Percentiles rank a stretch among this genome's conserved stretches.
These are phyloP conservation scores for Talaromyces sp. DNA, from an alignment of 2,329 filamentous ascomycete genomes.

Conservation along the genomic window DNA sequence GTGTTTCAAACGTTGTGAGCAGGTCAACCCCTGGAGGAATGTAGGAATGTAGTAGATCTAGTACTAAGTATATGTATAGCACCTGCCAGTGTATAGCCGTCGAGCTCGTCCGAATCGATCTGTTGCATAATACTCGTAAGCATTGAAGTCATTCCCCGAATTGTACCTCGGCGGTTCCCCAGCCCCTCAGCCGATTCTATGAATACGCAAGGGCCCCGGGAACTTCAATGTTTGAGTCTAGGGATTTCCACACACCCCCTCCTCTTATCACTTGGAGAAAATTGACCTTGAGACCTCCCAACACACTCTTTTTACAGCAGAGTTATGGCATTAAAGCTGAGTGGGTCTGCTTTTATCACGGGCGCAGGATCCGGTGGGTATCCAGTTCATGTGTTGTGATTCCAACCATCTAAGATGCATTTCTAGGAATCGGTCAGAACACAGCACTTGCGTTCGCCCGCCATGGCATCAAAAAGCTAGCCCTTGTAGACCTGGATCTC, in stretches of 20 bases:
- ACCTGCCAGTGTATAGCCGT: no score
- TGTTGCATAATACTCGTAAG: no score
- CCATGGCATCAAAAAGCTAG: constrained; percentile 51
- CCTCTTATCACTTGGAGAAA: not conserved
- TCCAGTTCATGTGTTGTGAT: not conserved
- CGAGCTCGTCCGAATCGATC: no score
- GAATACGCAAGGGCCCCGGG: no score
- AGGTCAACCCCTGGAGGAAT: no score
- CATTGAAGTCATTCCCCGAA: no score
- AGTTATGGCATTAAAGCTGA: not conserved
- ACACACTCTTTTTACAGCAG: not conserved
- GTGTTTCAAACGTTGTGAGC: no score
- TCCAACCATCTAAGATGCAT: not conserved
- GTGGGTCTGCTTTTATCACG: not conserved
- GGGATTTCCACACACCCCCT: not conserved
- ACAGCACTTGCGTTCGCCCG: constrained; percentile 52
- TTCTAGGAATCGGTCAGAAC: constrained; percentile 42
- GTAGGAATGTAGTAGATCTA: no score
- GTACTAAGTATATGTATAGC: no score
- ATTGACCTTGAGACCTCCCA: not conserved
- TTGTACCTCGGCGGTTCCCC: no score
- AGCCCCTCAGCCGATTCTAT: no score
- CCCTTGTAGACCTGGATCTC: constrained; percentile 54
- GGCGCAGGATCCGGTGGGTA: not conserved
- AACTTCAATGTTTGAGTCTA: no score